Evolutionary conservation across 352 stramenopile genomes (phyloP).

Genomic region (Phytophthora tentaculata): DNA sequence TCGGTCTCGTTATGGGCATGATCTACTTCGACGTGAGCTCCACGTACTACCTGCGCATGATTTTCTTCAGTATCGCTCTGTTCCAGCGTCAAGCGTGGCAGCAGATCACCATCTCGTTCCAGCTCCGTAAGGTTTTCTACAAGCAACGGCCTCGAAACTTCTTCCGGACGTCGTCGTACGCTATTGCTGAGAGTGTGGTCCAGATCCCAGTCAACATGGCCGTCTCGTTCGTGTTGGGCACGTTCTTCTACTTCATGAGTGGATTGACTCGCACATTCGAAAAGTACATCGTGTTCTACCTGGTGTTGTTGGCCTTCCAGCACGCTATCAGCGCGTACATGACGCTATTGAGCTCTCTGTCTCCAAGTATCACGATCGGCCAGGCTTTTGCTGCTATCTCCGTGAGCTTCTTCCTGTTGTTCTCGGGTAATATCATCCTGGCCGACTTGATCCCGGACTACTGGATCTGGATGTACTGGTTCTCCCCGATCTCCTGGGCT

Average conservation of each 20-base stretch:
- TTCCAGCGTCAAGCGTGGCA: conserved; percentile 68
- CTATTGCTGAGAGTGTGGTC: conserved; percentile 58
- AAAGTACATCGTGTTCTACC: conserved; percentile 76
- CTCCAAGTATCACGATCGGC: conserved; percentile 47
- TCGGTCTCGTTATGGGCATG: conserved; percentile 74
- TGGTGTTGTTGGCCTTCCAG: conserved; percentile 71
- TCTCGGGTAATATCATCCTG: conserved; percentile 65
- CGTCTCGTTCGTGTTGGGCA: conserved; percentile 76
- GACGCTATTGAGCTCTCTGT: conserved; percentile 46
- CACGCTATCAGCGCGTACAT: conserved; percentile 55
- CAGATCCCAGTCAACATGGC: conserved; percentile 56
- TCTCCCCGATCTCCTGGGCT: conserved; percentile 56
- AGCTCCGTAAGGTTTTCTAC: conserved; percentile 87
- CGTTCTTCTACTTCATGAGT: conserved; percentile 82
- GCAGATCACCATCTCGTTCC: conserved; percentile 70
- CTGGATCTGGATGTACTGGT: conserved; percentile 40
- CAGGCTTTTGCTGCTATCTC: conserved; percentile 48
- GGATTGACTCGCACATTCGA: conserved; percentile 56
- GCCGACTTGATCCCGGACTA: conserved; percentile 55
- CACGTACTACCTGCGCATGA: conserved; percentile 65
- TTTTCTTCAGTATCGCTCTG: conserved; percentile 51
- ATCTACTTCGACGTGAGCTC: conserved; percentile 52
- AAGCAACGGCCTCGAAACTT: conserved; percentile 87
- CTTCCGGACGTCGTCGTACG: conserved; percentile 79
- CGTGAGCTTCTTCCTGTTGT: conserved; percentile 57